These are phyloP conservation scores for Neospora caninum DNA, from an alignment of 169 alveolate species.

Conservation along the genomic window DNA sequence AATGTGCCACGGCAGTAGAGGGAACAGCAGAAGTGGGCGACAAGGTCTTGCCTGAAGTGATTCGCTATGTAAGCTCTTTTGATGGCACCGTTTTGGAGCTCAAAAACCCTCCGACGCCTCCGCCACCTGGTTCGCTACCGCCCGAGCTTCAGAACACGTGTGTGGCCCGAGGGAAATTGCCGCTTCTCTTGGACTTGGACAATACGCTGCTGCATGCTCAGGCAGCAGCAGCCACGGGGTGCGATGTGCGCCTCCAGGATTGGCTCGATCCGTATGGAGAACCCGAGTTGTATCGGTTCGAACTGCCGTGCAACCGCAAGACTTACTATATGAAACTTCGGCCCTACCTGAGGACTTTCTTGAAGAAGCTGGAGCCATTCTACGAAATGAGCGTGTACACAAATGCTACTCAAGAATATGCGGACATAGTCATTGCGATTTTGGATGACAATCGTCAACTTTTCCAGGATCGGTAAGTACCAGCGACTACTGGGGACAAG, in stretches of 20 bases:
- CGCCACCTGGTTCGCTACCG: not conserved
- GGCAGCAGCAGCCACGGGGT: slow-evolving; percentile 83
- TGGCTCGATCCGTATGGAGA: slow-evolving; percentile 87
- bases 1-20: too few relatives aligned
- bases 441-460: slow-evolving; percentile 90
- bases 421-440: slow-evolving; percentile 91
- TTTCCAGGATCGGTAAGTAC: slow-evolving; percentile 84
- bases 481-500: slow-evolving; percentile 48
- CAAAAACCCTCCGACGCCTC: not conserved
- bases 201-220: slow-evolving; percentile 91
- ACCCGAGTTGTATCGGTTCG: slow-evolving; percentile 89
- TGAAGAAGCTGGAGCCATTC: slow-evolving; percentile 85
- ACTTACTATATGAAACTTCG: slow-evolving; percentile 88
- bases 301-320: slow-evolving; percentile 85
- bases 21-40: not conserved
- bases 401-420: slow-evolving; percentile 93
- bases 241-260: slow-evolving; percentile 85
- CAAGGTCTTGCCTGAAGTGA: not conserved
- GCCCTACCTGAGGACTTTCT: slow-evolving; percentile 89
- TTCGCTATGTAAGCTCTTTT: not conserved
- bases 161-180: slow-evolving; percentile 51
- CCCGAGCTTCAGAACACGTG: not conserved
- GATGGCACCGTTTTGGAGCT: slow-evolving; percentile 4
- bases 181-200: slow-evolving; percentile 86
- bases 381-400: slow-evolving; percentile 91